Evolutionary conservation across 2,329 filamentous ascomycete species (phyloP), one percentile per base, ranked within the genome.

Genomic region (Penicillium concentricum): DNA sequence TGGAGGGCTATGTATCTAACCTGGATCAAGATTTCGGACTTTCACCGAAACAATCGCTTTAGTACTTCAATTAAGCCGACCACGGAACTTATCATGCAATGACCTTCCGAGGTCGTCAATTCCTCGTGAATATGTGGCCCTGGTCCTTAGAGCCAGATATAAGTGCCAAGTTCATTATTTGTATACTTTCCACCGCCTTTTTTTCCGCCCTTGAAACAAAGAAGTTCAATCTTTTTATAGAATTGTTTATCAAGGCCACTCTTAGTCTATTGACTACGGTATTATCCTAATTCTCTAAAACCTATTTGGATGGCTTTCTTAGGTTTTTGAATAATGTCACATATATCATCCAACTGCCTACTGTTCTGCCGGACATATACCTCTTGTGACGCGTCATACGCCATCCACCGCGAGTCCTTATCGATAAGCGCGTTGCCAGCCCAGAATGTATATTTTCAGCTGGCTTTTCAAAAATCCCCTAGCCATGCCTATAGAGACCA

Each of bases 351-450:
- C n/a, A 39, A 39, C n/a, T 50, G 26, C 3, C 24, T 16, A 22
- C 20, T 38, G 15, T 49, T 47, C 43, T 45, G 28, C 37, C 22
- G 38, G 39, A 44, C 28, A 34, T 49, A 46, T 28, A 39, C 30
- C 30, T 26, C 43, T 45, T 7, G 16, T 43, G 24, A 53, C 38
- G 26, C 41, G 38, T 37, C 30, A 39, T n/a, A 24, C n/a, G 35
- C 10, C 38, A 62, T 61, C 51, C 57, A 30, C 51, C 18, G 28
- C 35, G 30, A 35, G 6, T 30, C 10, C 42, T 64, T 66, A 66
- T 66, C 64, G 64, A 66, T 66, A 66, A 65, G 58, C 47, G 54
- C 55, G 59, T 35, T 24, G 54, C 24, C 26, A 42, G 34, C 16
- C 12, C 51, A 34, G 28, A 26, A 54, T 49, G 51, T 35, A 34